phyloP scores from a whole-genome alignment of 169 alveolate species.

The Eimeria praecox region DNA sequence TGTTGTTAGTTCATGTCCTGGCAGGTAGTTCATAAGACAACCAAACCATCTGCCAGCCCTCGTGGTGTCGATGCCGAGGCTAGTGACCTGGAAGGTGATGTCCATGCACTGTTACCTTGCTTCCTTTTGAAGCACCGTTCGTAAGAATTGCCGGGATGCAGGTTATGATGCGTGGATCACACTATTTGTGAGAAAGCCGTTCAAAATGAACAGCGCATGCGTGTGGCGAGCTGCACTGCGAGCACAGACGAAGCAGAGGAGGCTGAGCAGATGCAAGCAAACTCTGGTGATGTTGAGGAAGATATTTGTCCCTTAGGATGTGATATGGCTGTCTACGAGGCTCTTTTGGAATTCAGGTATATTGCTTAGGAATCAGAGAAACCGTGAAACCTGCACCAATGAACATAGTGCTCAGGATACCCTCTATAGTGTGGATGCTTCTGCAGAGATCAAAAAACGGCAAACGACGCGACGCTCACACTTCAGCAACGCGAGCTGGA shows the following conservation, averaged over 20 bases:
- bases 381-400: neutral
- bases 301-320: slow-evolving; percentile 63
- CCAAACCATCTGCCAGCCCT: neutral
- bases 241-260: slow-evolving; percentile 44
- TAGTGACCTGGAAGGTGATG: slow-evolving; percentile 47
- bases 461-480: slow-evolving; percentile 23
- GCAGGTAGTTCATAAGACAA: slow-evolving; percentile 43
- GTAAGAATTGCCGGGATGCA: too few species aligned
- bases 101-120: neutral
- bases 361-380: neutral
- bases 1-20: neutral
- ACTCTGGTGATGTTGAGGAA: slow-evolving; percentile 50
- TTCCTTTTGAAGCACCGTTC: neutral
- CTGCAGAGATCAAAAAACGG: slow-evolving; percentile 46
- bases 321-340: slow-evolving; percentile 64
- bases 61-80: slow-evolving; percentile 25
- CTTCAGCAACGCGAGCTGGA: slow-evolving; percentile 45
- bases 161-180: neutral
- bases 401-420: neutral
- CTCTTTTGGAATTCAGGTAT: slow-evolving; percentile 63
- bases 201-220: neutral
- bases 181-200: neutral
- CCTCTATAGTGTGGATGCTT: neutral
- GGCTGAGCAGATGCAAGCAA: slow-evolving; percentile 54
- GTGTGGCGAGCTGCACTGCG: neutral